Percentiles rank a stretch among this genome's conserved stretches.
Conservation (phyloP, 2,329 filamentous ascomycete species). For the Fusarium cyanostomum region DNA sequence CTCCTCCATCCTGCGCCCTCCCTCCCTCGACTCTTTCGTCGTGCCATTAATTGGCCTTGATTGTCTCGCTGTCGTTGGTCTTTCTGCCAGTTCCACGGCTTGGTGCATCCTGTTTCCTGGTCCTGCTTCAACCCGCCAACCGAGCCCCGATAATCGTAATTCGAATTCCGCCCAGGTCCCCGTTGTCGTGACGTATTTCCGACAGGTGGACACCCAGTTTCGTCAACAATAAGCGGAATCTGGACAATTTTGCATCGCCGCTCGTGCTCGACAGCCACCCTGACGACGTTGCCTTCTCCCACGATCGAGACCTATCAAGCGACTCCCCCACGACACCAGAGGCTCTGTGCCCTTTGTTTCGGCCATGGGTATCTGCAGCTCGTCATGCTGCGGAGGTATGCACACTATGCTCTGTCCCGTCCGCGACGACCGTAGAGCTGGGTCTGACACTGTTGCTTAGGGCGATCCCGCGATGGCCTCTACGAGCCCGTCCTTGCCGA, state of each 20-base stretch:
- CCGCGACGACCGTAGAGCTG: constrained; percentile 5
- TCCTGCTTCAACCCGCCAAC: constrained; percentile 26
- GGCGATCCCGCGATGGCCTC: constrained; percentile 80
- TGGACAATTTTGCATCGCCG: constrained; percentile 18
- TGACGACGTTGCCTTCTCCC: constrained; percentile 11
- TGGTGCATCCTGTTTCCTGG: constrained; percentile 20
- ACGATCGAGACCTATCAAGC: constrained; percentile 17
- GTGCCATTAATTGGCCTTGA: constrained; percentile 27
- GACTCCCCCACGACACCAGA: constrained; percentile 17
- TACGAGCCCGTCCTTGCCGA: constrained; percentile 92
- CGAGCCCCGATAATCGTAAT: constrained; percentile 35
- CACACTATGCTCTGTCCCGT: constrained; percentile 9
- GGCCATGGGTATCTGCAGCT: constrained; percentile 70
- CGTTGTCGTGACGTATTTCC: constrained; percentile 43
- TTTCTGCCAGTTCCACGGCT: constrained; percentile 12
- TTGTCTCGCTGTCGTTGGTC: constrained; percentile 15
- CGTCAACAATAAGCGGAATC: constrained; percentile 33
- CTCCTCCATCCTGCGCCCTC: constrained; percentile 26
- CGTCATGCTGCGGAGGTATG: constrained; percentile 65
- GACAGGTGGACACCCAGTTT: constrained; percentile 20
- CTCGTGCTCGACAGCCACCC: constrained; percentile 17
- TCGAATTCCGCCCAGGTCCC: constrained; percentile 29
- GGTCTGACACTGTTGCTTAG: constrained; percentile 52
- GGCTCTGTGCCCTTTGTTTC: constrained; percentile 31
- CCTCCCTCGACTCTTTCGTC: constrained; percentile 22